Evolutionary conservation across 1,284 basidiomycete species (phyloP).

Genomic region (Melampsora americana): DNA sequence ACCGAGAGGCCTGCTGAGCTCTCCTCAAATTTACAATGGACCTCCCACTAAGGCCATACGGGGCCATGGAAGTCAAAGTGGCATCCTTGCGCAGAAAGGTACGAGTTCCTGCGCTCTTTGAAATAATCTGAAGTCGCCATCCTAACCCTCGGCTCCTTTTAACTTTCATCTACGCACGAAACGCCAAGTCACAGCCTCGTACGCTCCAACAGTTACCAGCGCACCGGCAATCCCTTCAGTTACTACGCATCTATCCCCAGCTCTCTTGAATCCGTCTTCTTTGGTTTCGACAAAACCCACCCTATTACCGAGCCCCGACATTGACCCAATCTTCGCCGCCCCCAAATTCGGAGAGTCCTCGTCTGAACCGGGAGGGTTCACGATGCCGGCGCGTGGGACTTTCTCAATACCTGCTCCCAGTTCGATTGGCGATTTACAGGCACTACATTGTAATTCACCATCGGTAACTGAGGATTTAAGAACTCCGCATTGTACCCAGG

Average conservation of each 20-base stretch:
- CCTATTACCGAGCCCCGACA: not conserved
- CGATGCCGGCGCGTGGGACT: constrained; percentile 33
- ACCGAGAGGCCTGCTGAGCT: not conserved
- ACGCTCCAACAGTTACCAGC: not conserved
- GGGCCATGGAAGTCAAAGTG: not conserved
- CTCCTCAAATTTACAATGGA: not conserved
- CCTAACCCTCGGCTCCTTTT: not conserved
- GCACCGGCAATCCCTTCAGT: not conserved
- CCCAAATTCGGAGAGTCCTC: constrained; percentile 3
- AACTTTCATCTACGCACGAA: not conserved
- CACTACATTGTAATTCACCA: constrained; percentile 5
- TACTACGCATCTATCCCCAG: not conserved
- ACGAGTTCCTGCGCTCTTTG: not conserved
- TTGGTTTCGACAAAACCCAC: not conserved
- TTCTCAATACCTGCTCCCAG: constrained; percentile 40
- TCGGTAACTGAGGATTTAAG: not conserved
- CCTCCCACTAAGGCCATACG: not conserved
- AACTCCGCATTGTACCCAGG: not conserved
- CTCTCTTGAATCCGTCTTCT: not conserved
- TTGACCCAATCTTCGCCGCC: constrained; percentile 5
- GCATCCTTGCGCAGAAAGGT: not conserved
- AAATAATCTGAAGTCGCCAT: not conserved
- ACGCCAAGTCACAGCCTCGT: not conserved
- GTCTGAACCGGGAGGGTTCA: constrained; percentile 12
- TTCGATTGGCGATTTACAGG: constrained; percentile 5